A percentile compares a stretch with the other conserved stretches of the same genome.
Conservation (phyloP, 2,329 filamentous ascomycete species). For the Aspergillus uvarum region DNA sequence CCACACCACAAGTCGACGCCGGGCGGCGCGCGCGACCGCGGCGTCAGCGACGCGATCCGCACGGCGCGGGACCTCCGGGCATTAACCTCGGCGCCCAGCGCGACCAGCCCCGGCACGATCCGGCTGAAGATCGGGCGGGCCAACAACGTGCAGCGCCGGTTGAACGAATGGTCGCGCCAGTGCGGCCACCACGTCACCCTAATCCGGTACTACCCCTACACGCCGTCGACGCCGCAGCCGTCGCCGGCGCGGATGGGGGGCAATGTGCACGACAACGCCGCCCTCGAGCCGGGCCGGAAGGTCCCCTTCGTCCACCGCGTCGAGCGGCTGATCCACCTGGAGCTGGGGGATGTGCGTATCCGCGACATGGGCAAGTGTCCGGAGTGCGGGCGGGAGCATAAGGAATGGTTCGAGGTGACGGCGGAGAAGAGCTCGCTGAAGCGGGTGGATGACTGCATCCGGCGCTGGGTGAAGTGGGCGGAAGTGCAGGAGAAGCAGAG, state of each 20-base stretch:
- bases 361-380: slow-evolving; percentile 64
- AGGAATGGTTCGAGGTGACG: slow-evolving; percentile 93
- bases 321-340: slow-evolving; percentile 85
- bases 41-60: slow-evolving; percentile 39
- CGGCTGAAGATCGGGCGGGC: slow-evolving; percentile 66
- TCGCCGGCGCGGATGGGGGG: slow-evolving; percentile 14
- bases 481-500: slow-evolving; percentile 44
- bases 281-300: slow-evolving; percentile 54
- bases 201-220: slow-evolving; percentile 87
- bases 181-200: slow-evolving; percentile 87
- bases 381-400: slow-evolving; percentile 79
- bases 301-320: slow-evolving; percentile 84
- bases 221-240: slow-evolving; percentile 25
- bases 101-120: slow-evolving; percentile 57
- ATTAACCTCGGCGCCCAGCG: slow-evolving; percentile 31
- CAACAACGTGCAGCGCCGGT: slow-evolving; percentile 81
- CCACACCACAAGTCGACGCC: slow-evolving; percentile 43
- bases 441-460: slow-evolving; percentile 69
- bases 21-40: slow-evolving; percentile 26
- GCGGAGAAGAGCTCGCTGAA: slow-evolving; percentile 69
- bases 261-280: slow-evolving; percentile 12
- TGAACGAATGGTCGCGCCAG: slow-evolving; percentile 92
- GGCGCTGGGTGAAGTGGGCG: slow-evolving; percentile 84
- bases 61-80: slow-evolving; percentile 38
- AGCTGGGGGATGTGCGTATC: slow-evolving; percentile 64